Evolutionary conservation across 139 green algal genomes (phyloP), one percentile per base, ranked within the genome.

Genomic region (Chlamydomonas incerta): DNA sequence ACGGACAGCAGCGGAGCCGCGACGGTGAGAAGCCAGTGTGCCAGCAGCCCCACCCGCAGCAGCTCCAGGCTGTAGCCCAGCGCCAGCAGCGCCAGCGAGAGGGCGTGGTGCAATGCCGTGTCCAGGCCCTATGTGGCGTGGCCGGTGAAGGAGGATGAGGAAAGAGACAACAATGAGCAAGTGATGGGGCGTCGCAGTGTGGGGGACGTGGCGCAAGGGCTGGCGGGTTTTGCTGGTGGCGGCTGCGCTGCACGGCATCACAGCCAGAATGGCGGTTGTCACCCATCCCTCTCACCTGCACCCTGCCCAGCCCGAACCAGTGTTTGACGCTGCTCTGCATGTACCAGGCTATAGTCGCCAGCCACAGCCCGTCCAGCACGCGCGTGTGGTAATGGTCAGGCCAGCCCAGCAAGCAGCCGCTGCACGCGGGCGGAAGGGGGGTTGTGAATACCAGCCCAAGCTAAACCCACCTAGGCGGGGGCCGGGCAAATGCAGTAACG

Each of bases 291-390:
- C 60, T n/a, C 60, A 66, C 60, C 60, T 71, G 50, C 34, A 79
- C 52, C 47, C 80, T 34, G 17, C 80, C 80, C 17, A 71, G 80
- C 34, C 68, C 80, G 55, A 75, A 55, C 79, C 79, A 85, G 79
- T 71, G 68, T 24, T 86, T 86, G 28, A 52, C 47, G 18, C 68
- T 79, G 52, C 34, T 60, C 17, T 86, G 60, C 9, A 3, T 47
- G 67, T 86, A 71, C 80, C 80, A 86, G 33, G 68, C 80, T 0
- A 80, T 11, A 8, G 33, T 33, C 13, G 68, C 46, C 13, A 86
- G 67, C 29, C 72, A 75, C n/a, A 86, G 55, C 11, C 15, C 80
- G 52, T 86, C 52, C 26, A 79, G 13, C 34, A 26, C 35, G 34
- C 28, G 68, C 10, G 24, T 14, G 29, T 31, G 18, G n/a, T 60